Conservation (phyloP, 768 basidiomycete genomes). For the Asterophora parasitica region DNA sequence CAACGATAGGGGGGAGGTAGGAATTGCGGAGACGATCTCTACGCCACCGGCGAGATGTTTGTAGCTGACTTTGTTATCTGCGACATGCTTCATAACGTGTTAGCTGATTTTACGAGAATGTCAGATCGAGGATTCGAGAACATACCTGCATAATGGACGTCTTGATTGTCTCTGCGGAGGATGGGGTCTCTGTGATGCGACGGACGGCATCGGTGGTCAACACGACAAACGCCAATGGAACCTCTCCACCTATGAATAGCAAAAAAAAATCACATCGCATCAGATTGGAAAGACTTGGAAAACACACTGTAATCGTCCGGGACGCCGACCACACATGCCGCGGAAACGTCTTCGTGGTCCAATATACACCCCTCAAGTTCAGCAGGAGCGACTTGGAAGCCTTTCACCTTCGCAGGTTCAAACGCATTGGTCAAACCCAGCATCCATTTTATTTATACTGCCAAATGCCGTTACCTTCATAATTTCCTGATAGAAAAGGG, state of each 20-base stretch:
- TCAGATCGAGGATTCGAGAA: not conserved
- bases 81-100: conserved; percentile 38
- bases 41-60: conserved; percentile 59
- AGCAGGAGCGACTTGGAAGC: conserved; percentile 73
- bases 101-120: not conserved
- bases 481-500: conserved; percentile 31
- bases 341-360: conserved; percentile 52
- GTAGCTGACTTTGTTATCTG: conserved; percentile 49
- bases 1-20: conserved; percentile 66
- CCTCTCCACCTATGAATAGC: conserved; percentile 46
- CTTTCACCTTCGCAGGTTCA: conserved; percentile 48
- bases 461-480: conserved; percentile 33
- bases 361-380: conserved; percentile 67
- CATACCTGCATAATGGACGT: conserved; percentile 45
- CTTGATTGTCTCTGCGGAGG: conserved; percentile 32
- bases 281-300: not conserved
- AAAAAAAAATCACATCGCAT: not conserved
- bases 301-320: conserved; percentile 58
- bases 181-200: conserved; percentile 26
- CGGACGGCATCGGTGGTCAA: conserved; percentile 38
- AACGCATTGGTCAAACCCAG: not conserved
- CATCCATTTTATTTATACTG: not conserved
- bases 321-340: conserved; percentile 60
- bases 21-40: conserved; percentile 48
- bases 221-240: conserved; percentile 66